phyloP scores from a whole-genome alignment of 108 stramenopile species.

The Pseudonitzschia pungens region DNA sequence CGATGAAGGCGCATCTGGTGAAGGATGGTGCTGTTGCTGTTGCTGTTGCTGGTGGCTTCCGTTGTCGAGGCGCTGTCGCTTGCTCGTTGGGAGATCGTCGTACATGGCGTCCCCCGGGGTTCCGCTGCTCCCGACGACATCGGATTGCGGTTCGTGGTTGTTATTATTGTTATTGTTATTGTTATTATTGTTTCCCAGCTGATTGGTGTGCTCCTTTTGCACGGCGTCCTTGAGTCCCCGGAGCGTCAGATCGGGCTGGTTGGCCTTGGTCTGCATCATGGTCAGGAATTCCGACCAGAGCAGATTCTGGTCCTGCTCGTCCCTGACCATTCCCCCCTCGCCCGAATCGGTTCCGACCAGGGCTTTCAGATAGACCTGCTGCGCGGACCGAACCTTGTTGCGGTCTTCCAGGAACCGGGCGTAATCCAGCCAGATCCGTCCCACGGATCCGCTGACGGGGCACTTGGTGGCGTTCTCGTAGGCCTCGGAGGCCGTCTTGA shows the following conservation, averaged over 20 bases:
- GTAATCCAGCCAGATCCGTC: slow-evolving; percentile 79
- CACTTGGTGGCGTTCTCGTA: slow-evolving; percentile 76
- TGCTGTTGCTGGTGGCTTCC: neutral
- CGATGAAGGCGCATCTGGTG: neutral
- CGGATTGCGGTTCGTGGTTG: no score
- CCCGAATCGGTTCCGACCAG: slow-evolving; percentile 51
- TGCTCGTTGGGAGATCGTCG: slow-evolving; percentile 37
- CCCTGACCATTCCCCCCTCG: slow-evolving; percentile 42
- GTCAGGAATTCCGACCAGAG: slow-evolving; percentile 85
- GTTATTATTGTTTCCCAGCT: neutral
- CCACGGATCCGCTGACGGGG: slow-evolving; percentile 63
- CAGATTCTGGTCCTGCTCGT: slow-evolving; percentile 62
- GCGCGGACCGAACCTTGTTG: slow-evolving; percentile 62
- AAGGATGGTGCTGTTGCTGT: neutral
- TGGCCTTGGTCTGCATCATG: slow-evolving; percentile 49
- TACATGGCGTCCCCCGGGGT: neutral
- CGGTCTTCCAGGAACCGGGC: slow-evolving; percentile 77
- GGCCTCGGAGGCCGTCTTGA: slow-evolving; percentile 81
- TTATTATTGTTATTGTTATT: no score
- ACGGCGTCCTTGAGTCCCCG: slow-evolving; percentile 62
- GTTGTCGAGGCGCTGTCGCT: slow-evolving; percentile 49
- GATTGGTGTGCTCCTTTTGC: slow-evolving; percentile 44
- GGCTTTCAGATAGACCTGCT: slow-evolving; percentile 75
- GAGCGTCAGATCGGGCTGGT: slow-evolving; percentile 67
- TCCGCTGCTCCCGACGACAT: neutral